Conservation (phyloP, 192 early-diverging fungal species). For the Backusella australiensis region DNA sequence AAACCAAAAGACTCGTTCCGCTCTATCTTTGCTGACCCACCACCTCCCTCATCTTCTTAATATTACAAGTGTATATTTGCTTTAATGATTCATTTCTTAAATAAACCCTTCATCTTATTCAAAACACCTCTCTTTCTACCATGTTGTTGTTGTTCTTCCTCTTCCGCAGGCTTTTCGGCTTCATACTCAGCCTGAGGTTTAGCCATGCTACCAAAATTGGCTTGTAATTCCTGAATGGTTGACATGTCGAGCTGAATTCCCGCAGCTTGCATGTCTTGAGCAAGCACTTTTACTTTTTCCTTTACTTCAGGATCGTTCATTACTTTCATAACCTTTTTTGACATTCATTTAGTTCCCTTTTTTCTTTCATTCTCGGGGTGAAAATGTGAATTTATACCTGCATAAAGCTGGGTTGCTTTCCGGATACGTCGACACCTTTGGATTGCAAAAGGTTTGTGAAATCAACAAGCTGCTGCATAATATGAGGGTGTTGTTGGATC, state of each 20-base stretch:
- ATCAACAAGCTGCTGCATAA: conserved; percentile 25
- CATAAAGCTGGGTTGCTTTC: conserved; percentile 21
- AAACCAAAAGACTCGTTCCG: neutral
- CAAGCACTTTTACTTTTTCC: conserved; percentile 10
- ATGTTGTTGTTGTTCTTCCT: neutral
- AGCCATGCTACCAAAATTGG: conserved; percentile 8
- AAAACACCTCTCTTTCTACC: conserved; percentile 16
- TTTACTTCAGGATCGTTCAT: conserved; percentile 29
- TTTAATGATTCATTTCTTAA: conserved; percentile 22
- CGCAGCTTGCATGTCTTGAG: conserved; percentile 24
- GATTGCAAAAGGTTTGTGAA: conserved; percentile 25
- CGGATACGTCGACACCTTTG: conserved; percentile 25
- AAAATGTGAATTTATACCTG: conserved; percentile 16
- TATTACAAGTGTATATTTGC: neutral
- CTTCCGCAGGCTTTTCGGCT: neutral
- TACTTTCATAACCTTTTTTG: conserved; percentile 21
- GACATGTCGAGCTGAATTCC: conserved; percentile 32
- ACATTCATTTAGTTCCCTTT: neutral
- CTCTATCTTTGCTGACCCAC: neutral
- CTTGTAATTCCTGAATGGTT: conserved; percentile 24
- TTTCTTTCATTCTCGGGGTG: neutral
- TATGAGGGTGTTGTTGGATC: conserved; percentile 23
- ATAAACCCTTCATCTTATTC: conserved; percentile 30
- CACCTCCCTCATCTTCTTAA: neutral
- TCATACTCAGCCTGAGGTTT: neutral